A percentile compares a stretch with the other conserved stretches of the same genome.
phyloP scores from a whole-genome alignment of 2,329 filamentous ascomycete species.

The Colletotrichum horii region DNA sequence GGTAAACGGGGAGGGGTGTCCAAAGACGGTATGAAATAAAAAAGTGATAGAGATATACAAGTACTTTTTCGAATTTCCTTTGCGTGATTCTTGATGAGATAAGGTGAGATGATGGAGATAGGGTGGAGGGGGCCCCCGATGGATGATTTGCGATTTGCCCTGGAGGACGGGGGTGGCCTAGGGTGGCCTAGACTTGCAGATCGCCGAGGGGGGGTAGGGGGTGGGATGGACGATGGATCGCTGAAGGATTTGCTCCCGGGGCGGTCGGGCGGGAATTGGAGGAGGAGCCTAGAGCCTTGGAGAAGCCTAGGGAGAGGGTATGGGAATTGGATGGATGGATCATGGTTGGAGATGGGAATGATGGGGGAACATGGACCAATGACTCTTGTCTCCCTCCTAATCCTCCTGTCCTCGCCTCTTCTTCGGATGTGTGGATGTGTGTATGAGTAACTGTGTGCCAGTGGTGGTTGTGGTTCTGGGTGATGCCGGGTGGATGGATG shows the following conservation, averaged over 20 bases:
- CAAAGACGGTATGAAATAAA: background rate
- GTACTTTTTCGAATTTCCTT: background rate
- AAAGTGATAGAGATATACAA: background rate
- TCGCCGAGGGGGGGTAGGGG: background rate
- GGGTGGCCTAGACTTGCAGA: conserved; percentile 17
- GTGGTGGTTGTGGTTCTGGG: background rate
- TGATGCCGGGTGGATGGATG: background rate
- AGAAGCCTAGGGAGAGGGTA: background rate
- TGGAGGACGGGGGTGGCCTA: background rate
- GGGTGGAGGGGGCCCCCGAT: background rate
- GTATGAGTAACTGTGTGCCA: background rate
- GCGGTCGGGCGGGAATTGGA: conserved; percentile 5
- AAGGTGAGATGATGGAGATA: background rate
- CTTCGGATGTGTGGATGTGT: background rate
- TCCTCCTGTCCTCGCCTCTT: background rate
- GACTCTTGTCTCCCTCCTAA: background rate
- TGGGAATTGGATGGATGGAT: background rate
- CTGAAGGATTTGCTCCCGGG: conserved; percentile 13
- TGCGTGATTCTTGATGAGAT: conserved; percentile 7
- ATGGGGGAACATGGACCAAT: background rate
- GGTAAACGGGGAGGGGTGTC: background rate
- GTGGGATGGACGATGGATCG: conserved; percentile 3
- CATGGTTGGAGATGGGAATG: background rate
- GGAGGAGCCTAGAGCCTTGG: background rate
- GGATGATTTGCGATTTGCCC: conserved; percentile 4